Base-by-base conservation (phyloP, 2,329 filamentous ascomycete species). In the Zopfia rhizophila region DNA sequence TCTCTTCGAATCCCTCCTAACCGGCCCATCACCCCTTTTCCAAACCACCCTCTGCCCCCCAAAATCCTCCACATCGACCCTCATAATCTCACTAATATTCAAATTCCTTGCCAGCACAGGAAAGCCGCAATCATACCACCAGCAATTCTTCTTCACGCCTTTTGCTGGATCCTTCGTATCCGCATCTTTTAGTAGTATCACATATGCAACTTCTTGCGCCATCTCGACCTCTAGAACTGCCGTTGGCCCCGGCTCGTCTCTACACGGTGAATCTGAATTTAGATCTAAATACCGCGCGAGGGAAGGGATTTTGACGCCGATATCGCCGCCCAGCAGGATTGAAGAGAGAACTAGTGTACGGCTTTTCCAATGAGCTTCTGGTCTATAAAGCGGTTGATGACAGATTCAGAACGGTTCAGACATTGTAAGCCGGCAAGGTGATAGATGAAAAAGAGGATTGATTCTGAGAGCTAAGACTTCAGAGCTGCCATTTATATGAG, bases 21-120 rank as follows among this genome's bases (percentile, higher is more conserved):
- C n/a, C n/a, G n/a, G n/a, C n/a, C n/a, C n/a, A 52, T 42, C 51
- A 4, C 25, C 37, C 24, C 37, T 40, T 19, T 16, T 40, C 37
- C 27, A 40, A 18, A 40, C 27, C 16, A 23, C 16, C n/a, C 27
- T 21, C 14, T 13, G 17, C 17, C 27, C 23, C n/a, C n/a, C n/a
- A n/a, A n/a, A n/a, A n/a, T n/a, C n/a, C n/a, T n/a, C n/a, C n/a
- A n/a, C n/a, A n/a, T 31, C 37, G 4, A 40, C 37, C 17, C 37
- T 40, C 17, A 40, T 17, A 40, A 40, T 14, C 14, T 29, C 27
- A 40, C 24, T 29, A 14, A 40, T 27, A 12, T 40, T 31, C 4
- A 29, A 5, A 31, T 40, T 40, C 27, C 37, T 18, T 3, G 37
- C 31, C 18, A 40, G 18, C 7, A 31, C 13, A 21, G 24, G 24